These are phyloP conservation scores for Nicotiana tomentosiformis DNA, from an alignment of 257 asterid species.

Conservation along the genomic window DNA sequence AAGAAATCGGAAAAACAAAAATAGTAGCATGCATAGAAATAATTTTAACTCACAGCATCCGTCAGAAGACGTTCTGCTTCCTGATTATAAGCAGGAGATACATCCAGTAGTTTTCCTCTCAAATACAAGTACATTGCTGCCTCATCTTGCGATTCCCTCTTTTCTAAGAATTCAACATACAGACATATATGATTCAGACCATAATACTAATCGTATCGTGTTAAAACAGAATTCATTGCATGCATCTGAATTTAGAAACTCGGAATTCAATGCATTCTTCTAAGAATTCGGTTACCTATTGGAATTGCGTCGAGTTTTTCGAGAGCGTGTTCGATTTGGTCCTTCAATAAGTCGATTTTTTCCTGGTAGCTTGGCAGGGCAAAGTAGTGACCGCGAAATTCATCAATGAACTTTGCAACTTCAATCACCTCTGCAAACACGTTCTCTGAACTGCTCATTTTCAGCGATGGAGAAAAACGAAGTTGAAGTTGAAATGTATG, in stretches of 20 bases:
- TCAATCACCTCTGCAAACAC: slow-evolving; percentile 36
- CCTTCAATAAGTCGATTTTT: slow-evolving; percentile 32
- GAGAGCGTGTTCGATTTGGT: slow-evolving; percentile 36
- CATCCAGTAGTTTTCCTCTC: slow-evolving; percentile 77
- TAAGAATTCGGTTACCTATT: slow-evolving; percentile 27
- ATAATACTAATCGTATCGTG: too few relatives aligned
- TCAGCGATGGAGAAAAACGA: background rate
- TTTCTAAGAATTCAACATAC: slow-evolving; percentile 28
- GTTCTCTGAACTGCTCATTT: slow-evolving; percentile 38
- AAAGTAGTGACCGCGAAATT: slow-evolving; percentile 41
- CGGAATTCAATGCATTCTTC: too few relatives aligned
- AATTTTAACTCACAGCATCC: slow-evolving; percentile 56
- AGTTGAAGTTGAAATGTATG: background rate
- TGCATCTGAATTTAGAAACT: too few relatives aligned
- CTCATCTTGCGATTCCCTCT: slow-evolving; percentile 49
- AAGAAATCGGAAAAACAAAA: background rate
- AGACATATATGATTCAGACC: too few relatives aligned
- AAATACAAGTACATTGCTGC: slow-evolving; percentile 71
- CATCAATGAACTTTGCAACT: slow-evolving; percentile 48
- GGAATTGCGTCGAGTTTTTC: slow-evolving; percentile 59
- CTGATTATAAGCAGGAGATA: slow-evolving; percentile 58
- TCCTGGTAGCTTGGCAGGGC: slow-evolving; percentile 42
- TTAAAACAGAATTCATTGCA: too few relatives aligned
- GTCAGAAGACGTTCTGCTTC: slow-evolving; percentile 95
- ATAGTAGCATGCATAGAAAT: too few relatives aligned